Base-by-base conservation (phyloP, 306 rosid genomes). In the Pterocarpus santalinus region DNA sequence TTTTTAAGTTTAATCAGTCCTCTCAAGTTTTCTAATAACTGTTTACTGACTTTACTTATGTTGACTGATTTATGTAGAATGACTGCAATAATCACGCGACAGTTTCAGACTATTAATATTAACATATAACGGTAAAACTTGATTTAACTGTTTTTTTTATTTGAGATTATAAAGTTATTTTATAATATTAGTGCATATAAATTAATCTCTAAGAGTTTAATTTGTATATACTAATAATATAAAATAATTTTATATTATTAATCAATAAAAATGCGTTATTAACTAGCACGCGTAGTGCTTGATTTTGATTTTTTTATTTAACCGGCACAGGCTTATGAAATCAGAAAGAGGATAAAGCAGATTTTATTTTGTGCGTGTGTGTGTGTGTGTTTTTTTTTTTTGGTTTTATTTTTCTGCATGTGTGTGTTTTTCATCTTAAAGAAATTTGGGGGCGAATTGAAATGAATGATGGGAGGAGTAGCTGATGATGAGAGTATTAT, bases 381-480 rank as follows among this genome's bases (percentile, higher is more conserved):
- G 9, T 13, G 46, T 60, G 28, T 22, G n/a, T 13, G 41, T 8
- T 43, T 70, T 32, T 5, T 35, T 35, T 13, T 28, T 15, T 2
- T 0, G 49, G 10, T 60, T 22, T 22, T 2, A 3, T 6, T 7
- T 56, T 56, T 6, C 2, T 2, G 12, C 3, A 2, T 57, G 3
- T 57, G 1, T 10, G 5, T 10, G 5, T 62, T 33, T 62, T 62
- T 61, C 0, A 2, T 17, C 8, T 43, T 49, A 3, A 9, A 3
- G 2, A 33, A 14, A 4, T 38, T 77, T 56, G 56, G 34, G 55
- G 62, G 10, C 8, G 73, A 80, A 49, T 72, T 81, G 74, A 35
- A 8, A 7, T 22, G 63, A 68, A 28, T 22, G 28, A 22, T 22
- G 28, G 28, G 0, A 22, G 28, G 28, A 1, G 28, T 22, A n/a